phyloP scores from a whole-genome alignment of 2,329 filamentous ascomycete species.

The Fusarium clavum region DNA sequence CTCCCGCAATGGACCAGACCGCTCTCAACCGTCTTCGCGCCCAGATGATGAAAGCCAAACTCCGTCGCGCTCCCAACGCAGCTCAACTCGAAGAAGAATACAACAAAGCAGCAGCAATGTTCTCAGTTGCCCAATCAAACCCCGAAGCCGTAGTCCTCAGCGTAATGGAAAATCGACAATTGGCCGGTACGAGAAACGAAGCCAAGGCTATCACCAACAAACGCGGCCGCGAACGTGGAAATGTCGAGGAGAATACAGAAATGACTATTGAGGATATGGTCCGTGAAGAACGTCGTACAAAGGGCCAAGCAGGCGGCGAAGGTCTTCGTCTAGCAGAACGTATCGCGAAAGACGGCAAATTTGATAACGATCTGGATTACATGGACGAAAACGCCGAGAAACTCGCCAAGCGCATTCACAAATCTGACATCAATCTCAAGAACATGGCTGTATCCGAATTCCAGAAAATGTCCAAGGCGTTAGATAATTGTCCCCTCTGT shows the following conservation, averaged over 20 bases:
- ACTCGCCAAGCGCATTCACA: slow-evolving; percentile 87
- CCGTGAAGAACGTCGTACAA: slow-evolving; percentile 88
- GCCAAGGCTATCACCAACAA: slow-evolving; percentile 83
- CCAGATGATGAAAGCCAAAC: slow-evolving; percentile 94
- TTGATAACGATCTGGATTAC: slow-evolving; percentile 93
- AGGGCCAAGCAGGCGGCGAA: slow-evolving; percentile 81
- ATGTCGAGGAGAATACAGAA: slow-evolving; percentile 90
- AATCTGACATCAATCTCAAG: slow-evolving; percentile 87
- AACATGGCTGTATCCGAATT: slow-evolving; percentile 89
- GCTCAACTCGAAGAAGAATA: slow-evolving; percentile 85
- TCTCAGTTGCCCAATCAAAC: slow-evolving; percentile 67
- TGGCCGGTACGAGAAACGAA: slow-evolving; percentile 79
- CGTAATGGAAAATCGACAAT: slow-evolving; percentile 88
- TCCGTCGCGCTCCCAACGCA: slow-evolving; percentile 80
- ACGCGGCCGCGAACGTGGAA: slow-evolving; percentile 84
- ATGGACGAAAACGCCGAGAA: slow-evolving; percentile 96
- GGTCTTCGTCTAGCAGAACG: slow-evolving; percentile 86
- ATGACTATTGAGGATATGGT: slow-evolving; percentile 99
- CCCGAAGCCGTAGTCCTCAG: slow-evolving; percentile 78
- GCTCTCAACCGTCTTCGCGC: slow-evolving; percentile 90
- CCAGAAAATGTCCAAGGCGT: slow-evolving; percentile 85
- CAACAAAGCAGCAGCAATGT: slow-evolving; percentile 76
- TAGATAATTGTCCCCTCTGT: slow-evolving; percentile 91
- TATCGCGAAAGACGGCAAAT: slow-evolving; percentile 93
- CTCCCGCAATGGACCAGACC: slow-evolving; percentile 74